Base-by-base conservation (phyloP, 2,329 filamentous ascomycete species). In the Pyricularia pennisetigena region DNA sequence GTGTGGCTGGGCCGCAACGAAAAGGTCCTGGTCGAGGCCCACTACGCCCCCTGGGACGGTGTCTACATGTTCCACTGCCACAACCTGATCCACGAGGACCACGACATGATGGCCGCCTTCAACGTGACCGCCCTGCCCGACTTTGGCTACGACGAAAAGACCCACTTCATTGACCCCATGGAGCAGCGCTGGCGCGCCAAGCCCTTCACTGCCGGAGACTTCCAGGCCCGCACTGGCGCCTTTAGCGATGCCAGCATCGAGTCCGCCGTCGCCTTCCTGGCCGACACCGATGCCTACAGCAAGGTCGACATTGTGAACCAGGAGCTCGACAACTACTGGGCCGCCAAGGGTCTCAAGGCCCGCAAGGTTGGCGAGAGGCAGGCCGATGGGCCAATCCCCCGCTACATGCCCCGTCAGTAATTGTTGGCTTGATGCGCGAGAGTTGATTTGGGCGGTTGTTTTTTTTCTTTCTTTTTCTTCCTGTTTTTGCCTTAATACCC, bases 1-100 rank as follows among this genome's bases (percentile, higher is more conserved):
- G 84, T 87, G 1, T 83, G 84, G 79, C 78, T 88, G 1, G 82
- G 80, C 10, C 75, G 75, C 0, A 80, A 80, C 23, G 85, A 88
- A 75, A 80, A 76, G 0, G 82, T 84, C 14, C 77, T 78, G 6
- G 83, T 85, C 0, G 78, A 83, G 59, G 84, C 83, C 1, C 78
- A 81, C 71, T 86, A 82, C 71, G 79, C 80, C 3, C 84, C 84
- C 0, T 85, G 81, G 80, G 80, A 83, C 67, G 86, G 85, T 9
- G 75, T 81, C 2, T 82, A 82, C 75, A 81, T 82, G 80, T 82
- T 82, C 75, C 80, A 82, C 72, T 82, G 80, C 73, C 80, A 82
- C 71, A 82, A 82, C 68, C 73, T 82, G 24, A 76, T 81, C 64
- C 80, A 82, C 69, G 80, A 82, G 72, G 80, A 82, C 67, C 73